Evolutionary conservation across 192 early-diverging fungal species (phyloP).

Genomic region (Neocallimastix lanati): DNA sequence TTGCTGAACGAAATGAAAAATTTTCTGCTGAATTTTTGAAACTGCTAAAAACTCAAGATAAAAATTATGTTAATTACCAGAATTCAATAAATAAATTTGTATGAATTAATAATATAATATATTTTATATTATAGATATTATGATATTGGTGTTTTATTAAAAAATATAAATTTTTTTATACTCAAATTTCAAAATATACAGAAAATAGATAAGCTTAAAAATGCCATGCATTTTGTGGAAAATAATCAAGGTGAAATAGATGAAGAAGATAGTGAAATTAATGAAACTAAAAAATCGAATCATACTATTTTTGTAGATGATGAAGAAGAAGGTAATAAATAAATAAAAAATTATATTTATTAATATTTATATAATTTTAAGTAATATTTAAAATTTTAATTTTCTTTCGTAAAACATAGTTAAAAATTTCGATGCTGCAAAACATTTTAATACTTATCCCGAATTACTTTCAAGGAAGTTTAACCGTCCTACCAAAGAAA

Average conservation of each 20-base stretch:
- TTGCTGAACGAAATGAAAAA: conserved; percentile 39
- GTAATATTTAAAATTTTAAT: no score
- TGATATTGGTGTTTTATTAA: no score
- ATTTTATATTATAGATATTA: no score
- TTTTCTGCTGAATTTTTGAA: conserved; percentile 57
- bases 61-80: conserved; percentile 69
- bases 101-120: neutral
- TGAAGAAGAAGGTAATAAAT: conserved; percentile 29
- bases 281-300: conserved; percentile 21
- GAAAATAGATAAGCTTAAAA: conserved; percentile 61
- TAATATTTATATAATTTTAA: no score
- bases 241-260: conserved; percentile 13
- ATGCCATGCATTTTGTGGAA: conserved; percentile 46
- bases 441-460: conserved; percentile 64
- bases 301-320: conserved; percentile 66
- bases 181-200: neutral
- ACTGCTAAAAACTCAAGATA: conserved; percentile 83
- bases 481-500: conserved; percentile 51
- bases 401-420: no score
- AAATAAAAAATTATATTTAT: no score
- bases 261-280: conserved; percentile 7
- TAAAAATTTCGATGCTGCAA: conserved; percentile 51
- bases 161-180: no score
- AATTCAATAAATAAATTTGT: conserved; percentile 55
- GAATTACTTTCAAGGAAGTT: conserved; percentile 62